A percentile compares a stretch with the other conserved stretches of the same genome.
Conservation (phyloP, 768 basidiomycete species). For the Trametopsis cervina region DNA sequence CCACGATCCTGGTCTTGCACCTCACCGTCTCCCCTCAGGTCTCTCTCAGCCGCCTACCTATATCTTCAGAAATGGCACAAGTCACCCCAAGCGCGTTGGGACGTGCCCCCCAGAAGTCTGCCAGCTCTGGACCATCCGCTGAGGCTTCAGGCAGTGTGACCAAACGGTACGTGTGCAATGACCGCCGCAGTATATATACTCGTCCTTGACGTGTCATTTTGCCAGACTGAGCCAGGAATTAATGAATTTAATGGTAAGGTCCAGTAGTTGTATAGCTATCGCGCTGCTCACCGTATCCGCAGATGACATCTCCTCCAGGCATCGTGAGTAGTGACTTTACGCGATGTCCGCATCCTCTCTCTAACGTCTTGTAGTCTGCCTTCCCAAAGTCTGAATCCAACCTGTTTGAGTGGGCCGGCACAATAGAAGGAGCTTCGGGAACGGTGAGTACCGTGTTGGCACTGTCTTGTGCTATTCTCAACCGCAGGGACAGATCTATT, state of each 20-base stretch:
- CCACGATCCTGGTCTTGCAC: no score
- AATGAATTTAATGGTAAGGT: slow-evolving; percentile 79
- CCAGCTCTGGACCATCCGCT: slow-evolving; percentile 41
- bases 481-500: slow-evolving; percentile 77
- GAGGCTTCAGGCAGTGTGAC: slow-evolving; percentile 73
- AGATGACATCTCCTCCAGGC: slow-evolving; percentile 89
- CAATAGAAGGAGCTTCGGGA: slow-evolving; percentile 73
- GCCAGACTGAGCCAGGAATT: slow-evolving; percentile 72
- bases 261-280: neutral
- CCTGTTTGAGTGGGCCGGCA: slow-evolving; percentile 86
- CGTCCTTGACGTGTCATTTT: slow-evolving; percentile 3
- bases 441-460: no score
- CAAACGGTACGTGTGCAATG: slow-evolving; percentile 51
- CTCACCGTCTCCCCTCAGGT: no score
- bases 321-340: slow-evolving; percentile 46
- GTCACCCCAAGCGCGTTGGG: slow-evolving; percentile 57
- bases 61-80: slow-evolving; percentile 54
- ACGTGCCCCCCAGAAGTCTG: slow-evolving; percentile 51
- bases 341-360: neutral
- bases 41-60: neutral
- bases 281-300: neutral
- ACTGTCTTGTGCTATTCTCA: no score
- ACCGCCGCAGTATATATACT: slow-evolving; percentile 3
- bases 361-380: slow-evolving; percentile 53
- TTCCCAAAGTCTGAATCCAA: slow-evolving; percentile 85